Evolutionary conservation across 768 basidiomycete genomes (phyloP), one percentile per base, ranked within the genome.

Genomic region (Boletus vinaceobasis): DNA sequence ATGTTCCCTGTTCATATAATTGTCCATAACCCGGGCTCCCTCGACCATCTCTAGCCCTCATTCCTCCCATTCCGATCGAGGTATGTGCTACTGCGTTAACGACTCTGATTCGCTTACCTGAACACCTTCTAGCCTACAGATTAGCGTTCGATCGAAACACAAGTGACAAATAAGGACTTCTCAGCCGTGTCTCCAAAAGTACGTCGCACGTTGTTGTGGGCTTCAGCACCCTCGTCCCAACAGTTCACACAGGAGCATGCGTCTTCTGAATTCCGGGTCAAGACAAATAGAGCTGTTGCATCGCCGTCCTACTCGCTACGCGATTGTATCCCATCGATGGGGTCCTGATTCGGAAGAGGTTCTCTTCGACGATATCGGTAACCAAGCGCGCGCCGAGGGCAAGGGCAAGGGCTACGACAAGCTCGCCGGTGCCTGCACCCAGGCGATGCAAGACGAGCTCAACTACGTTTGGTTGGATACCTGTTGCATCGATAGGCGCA

Each of bases 391-490:
- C 29, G 35, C 57, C 7, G 37, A 17, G 23, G 47, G 53, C 43
- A 67, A 63, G 38, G 39, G n/a, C 14, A 65, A 48, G n/a, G 61
- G 67, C 2, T 59, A 62, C 32, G 32, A 47, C 3, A 71, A 69
- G 57, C 59, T 71, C 15, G 17, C n/a, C 1, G 60, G 56, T 8
- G 47, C 60, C 33, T 67, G 65, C 31, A n/a, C 8, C 2, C 61
- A 59, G 50, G 67, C 68, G 27, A 1, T 7, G 17, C 23, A 29
- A 13, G 58, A 71, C 9, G 35, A 37, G 0, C 27, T 65, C 31
- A n/a, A 26, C 15, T 65, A 67, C 43, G 53, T 71, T 23, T 73
- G 70, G 71, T 27, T 69, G 48, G 65, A 73, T n/a, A 72, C 71
- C 0, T 71, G 63, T 29, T 72, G 72, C 43, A 71, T 73, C 49